These are phyloP conservation scores for Trichophyton mentagrophytes DNA, from an alignment of 2,329 filamentous ascomycete species.

Conservation along the genomic window DNA sequence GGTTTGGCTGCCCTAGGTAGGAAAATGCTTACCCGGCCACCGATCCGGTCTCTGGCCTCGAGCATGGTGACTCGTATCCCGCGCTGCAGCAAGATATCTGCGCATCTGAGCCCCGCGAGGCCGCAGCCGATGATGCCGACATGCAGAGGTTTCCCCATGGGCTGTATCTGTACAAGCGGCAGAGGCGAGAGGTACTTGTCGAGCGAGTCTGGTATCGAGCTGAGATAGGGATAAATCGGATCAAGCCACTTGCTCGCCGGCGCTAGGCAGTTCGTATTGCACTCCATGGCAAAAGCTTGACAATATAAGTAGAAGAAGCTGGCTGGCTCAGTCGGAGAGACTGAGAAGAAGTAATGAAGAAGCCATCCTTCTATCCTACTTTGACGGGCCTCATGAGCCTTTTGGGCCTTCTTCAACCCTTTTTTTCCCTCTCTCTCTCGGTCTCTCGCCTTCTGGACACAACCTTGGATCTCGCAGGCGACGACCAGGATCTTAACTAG, in stretches of 20 bases:
- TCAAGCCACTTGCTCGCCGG: constrained; percentile 11
- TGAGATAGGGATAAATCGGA: constrained; percentile 6
- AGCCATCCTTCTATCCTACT: neutral
- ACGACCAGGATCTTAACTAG: too few relatives aligned
- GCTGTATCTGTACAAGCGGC: constrained; percentile 3
- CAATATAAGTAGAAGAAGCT: too few relatives aligned
- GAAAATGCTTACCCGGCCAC: constrained; percentile 39
- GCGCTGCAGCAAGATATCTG: constrained; percentile 44
- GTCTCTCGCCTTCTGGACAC: neutral
- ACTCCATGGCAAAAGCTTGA: constrained; percentile 10
- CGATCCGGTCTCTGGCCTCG: constrained; percentile 46
- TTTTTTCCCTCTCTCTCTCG: neutral
- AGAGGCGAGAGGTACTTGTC: neutral
- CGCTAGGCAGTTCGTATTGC: constrained; percentile 14
- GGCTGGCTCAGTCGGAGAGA: neutral
- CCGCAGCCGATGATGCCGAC: constrained; percentile 51
- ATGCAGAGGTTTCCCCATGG: constrained; percentile 32
- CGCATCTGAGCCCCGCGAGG: constrained; percentile 46
- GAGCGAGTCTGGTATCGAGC: constrained; percentile 2
- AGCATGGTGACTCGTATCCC: constrained; percentile 47
- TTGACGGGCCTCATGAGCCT: neutral
- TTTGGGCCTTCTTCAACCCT: neutral
- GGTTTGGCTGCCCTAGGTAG: too few relatives aligned
- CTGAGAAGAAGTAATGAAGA: neutral
- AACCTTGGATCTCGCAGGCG: neutral